Percentiles rank a stretch among this genome's conserved stretches.
Conservation (phyloP, 257 asterid genomes). For the Solanum boliviense region DNA sequence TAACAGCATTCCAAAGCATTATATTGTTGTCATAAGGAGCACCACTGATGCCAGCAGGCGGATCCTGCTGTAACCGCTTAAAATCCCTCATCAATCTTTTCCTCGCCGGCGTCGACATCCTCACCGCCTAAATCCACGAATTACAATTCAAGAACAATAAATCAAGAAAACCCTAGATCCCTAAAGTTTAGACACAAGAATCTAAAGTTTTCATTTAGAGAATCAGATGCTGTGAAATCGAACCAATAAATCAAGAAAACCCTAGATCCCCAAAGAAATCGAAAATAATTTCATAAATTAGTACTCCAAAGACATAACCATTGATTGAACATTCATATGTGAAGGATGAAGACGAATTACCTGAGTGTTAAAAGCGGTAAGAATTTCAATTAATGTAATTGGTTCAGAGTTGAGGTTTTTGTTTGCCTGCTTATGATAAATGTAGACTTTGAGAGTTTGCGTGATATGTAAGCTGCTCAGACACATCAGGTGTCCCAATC, state of each 20-base stretch:
- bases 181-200: neutral
- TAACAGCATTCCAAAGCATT: conserved; percentile 93
- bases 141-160: neutral
- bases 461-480: neutral
- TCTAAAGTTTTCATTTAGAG: neutral
- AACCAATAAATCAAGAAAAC: neutral
- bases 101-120: conserved; percentile 86
- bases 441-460: neutral
- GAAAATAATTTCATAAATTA: neutral
- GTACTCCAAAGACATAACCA: neutral
- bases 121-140: neutral
- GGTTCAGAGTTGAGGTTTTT: neutral
- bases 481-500: neutral
- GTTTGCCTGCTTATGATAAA: neutral
- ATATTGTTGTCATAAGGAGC: conserved; percentile 88
- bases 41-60: conserved; percentile 94
- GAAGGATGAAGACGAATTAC: neutral
- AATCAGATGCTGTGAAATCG: neutral
- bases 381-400: neutral
- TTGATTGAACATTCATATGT: neutral
- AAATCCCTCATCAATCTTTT: conserved; percentile 95
- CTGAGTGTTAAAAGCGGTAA: neutral
- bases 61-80: conserved; percentile 87
- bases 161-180: neutral
- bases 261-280: neutral